Evolutionary conservation across 495 filamentous ascomycete species (phyloP).

Genomic region (Penicillium riverlandense): DNA sequence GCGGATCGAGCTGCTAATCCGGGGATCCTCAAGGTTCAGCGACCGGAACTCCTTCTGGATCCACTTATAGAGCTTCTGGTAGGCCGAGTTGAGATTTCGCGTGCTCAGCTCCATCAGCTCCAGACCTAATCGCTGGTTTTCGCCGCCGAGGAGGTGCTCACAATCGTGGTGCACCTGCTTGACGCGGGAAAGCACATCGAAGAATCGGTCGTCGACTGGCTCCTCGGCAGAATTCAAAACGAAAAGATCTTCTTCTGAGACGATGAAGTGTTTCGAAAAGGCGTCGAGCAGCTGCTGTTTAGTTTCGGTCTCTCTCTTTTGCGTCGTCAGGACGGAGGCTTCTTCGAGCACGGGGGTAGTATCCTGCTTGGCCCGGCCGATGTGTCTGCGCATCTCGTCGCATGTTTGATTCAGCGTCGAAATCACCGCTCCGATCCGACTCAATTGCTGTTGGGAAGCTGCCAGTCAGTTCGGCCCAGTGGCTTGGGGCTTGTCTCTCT

Average conservation of each 20-base stretch:
- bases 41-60: slow-evolving; percentile 89
- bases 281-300: slow-evolving; percentile 79
- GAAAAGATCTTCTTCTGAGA: slow-evolving; percentile 71
- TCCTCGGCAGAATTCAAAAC: slow-evolving; percentile 67
- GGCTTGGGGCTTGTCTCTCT: slow-evolving; percentile 3
- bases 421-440: slow-evolving; percentile 74
- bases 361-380: slow-evolving; percentile 64
- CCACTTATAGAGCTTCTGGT: slow-evolving; percentile 94
- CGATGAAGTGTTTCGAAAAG: slow-evolving; percentile 76
- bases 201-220: slow-evolving; percentile 82
- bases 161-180: slow-evolving; percentile 87
- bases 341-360: slow-evolving; percentile 75
- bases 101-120: slow-evolving; percentile 90
- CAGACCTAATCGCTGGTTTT: slow-evolving; percentile 76
- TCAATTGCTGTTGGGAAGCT: slow-evolving; percentile 59
- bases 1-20: slow-evolving; percentile 80
- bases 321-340: slow-evolving; percentile 62
- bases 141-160: slow-evolving; percentile 78
- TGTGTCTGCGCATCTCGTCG: slow-evolving; percentile 71
- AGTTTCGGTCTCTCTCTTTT: slow-evolving; percentile 71
- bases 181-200: slow-evolving; percentile 66
- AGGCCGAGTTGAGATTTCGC: slow-evolving; percentile 78
- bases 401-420: slow-evolving; percentile 72
- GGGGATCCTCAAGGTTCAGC: slow-evolving; percentile 88
- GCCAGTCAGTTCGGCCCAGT: slow-evolving; percentile 7